These are phyloP conservation scores for Vitis rotundifolia DNA, from an alignment of 164 flowering plant species.

Conservation along the genomic window DNA sequence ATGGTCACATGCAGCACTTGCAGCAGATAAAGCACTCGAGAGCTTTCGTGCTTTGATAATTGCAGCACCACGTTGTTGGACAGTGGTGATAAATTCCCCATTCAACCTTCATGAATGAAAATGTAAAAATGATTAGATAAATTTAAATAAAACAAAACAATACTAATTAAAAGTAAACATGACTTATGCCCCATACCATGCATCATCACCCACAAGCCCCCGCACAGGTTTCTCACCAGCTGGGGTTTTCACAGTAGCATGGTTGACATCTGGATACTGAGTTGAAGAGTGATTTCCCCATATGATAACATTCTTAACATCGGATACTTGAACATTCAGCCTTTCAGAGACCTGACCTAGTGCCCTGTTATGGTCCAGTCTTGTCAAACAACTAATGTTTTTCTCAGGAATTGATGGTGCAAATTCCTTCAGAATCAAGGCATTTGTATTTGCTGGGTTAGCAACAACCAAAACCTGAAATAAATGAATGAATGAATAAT, in stretches of 20 bases:
- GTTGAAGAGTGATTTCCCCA: slow-evolving; percentile 99
- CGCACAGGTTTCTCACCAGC: slow-evolving; percentile 85
- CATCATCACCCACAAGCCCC: slow-evolving; percentile 85
- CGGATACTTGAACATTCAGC: slow-evolving; percentile 80
- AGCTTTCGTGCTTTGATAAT: slow-evolving; percentile 96
- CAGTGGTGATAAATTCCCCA: slow-evolving; percentile 81
- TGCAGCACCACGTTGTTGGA: slow-evolving; percentile 99
- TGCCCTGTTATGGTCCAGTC: slow-evolving; percentile 98
- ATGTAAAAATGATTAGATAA: neutral
- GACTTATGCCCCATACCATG: slow-evolving; percentile 49
- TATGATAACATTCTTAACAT: slow-evolving; percentile 93
- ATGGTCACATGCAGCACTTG: slow-evolving; percentile 98
- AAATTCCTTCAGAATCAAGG: slow-evolving; percentile 94
- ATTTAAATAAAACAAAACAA: neutral
- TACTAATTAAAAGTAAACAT: neutral
- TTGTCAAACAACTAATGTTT: slow-evolving; percentile 88
- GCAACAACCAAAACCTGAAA: slow-evolving; percentile 96
- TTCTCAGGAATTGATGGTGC: slow-evolving; percentile 86
- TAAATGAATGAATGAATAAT: slow-evolving; percentile 3
- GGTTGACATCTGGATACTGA: slow-evolving; percentile 90
- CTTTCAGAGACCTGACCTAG: slow-evolving; percentile 96
- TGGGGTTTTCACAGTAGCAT: slow-evolving; percentile 79
- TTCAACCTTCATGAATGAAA: slow-evolving; percentile 58
- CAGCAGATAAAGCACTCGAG: slow-evolving; percentile 99
- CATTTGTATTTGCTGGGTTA: slow-evolving; percentile 99